Evolutionary conservation across 116 monocot species (phyloP), one percentile per base, ranked within the genome.

Genomic region (Papilionanthe hybrid): DNA sequence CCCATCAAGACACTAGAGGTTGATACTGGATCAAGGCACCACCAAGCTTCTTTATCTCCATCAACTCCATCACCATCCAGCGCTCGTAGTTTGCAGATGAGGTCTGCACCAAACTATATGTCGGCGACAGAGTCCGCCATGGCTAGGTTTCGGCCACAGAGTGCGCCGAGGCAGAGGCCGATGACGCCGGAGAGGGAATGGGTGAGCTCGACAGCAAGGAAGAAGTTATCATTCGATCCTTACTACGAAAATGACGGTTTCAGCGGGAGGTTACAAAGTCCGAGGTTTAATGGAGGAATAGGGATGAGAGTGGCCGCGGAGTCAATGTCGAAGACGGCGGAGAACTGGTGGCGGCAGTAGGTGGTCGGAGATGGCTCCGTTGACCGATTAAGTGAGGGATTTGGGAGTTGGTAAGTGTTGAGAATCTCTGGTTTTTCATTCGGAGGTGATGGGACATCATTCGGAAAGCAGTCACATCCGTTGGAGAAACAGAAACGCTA

Each of bases 1-100:
- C 84, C 89, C 15, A 83, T 94, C 79, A 97, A 97, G 80, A 94
- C 97, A 1, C 72, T 97, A 0, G 94, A 94, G 84, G 86, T 94
- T 69, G 94, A 97, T 84, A 49, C 75, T 3, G 75, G 75, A 75
- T 20, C 19, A 3, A 47, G 47, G 6, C 23, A 25, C 27, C 66
- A 72, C 47, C 69, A 82, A 45, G 78, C 29, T 69, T 88, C 72
- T 43, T 72, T 79, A 80, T 44, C 86, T 80, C 56, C 97, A 17
- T 83, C 84, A 41, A 92, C 97, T 5, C 94, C 98, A 4, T 95
- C 98, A 15, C 95, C 91, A 4, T 79, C 83, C 29, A 99, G 93
- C 55, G 72, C 87, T 56, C 77, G 91, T 1, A 83, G 90, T 5
- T 50, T 90, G 7, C 91, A 99, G 29, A 88, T 89, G 47, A 91